Evolutionary conservation across 192 early-diverging fungal species (phyloP).

Genomic region (Radiomyces spectabilis): DNA sequence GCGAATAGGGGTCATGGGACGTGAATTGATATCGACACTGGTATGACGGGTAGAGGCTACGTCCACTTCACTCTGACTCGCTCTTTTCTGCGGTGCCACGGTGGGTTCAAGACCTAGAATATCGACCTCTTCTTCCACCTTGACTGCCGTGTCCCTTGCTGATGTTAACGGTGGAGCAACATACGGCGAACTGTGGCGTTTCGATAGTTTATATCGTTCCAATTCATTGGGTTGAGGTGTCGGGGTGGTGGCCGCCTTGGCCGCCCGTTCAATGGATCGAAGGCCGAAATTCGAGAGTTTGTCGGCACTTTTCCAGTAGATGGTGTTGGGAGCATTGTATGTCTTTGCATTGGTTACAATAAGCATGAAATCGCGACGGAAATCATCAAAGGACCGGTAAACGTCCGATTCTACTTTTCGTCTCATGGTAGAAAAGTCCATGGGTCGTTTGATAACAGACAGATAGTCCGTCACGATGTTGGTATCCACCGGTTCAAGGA

Average conservation of each 20-base stretch:
- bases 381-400: slow-evolving; percentile 63
- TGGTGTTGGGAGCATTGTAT: slow-evolving; percentile 77
- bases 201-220: too few species aligned
- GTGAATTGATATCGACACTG: slow-evolving; percentile 7
- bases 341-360: slow-evolving; percentile 75
- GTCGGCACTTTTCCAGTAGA: slow-evolving; percentile 78
- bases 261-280: slow-evolving; percentile 65
- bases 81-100: slow-evolving; percentile 6
- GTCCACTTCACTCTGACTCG: slow-evolving; percentile 5
- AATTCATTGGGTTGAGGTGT: too few species aligned
- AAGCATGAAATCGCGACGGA: slow-evolving; percentile 68
- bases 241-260: too few species aligned
- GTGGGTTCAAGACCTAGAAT: slow-evolving; percentile 20
- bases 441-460: slow-evolving; percentile 70
- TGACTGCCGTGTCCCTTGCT: slow-evolving; percentile 6
- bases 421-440: slow-evolving; percentile 90
- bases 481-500: slow-evolving; percentile 80
- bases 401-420: slow-evolving; percentile 50
- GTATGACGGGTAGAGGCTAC: slow-evolving; percentile 8
- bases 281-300: slow-evolving; percentile 62
- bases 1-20: slow-evolving; percentile 10
- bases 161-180: not conserved
- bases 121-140: slow-evolving; percentile 35
- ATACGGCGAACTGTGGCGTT: not conserved
- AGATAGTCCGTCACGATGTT: slow-evolving; percentile 71